Evolutionary conservation across 2,329 filamentous ascomycete genomes (phyloP).

Genomic region (Raffaelea ambrosiae): DNA sequence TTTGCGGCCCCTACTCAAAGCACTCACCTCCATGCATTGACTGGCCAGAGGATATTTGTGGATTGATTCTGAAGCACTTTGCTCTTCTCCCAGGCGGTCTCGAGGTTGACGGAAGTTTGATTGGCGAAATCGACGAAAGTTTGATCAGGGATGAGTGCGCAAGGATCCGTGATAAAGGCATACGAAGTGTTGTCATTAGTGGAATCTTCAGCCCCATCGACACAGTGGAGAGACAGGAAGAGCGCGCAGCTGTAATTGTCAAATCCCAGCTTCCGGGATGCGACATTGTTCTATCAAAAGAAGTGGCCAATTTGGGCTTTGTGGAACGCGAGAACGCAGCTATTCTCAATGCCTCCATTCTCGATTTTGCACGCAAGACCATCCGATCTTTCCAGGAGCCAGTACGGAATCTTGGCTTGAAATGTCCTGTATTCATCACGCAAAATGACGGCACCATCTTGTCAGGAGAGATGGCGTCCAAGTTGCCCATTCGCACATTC

Average conservation of each 20-base stretch:
- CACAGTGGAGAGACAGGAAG: constrained; percentile 37
- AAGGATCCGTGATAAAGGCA: constrained; percentile 29
- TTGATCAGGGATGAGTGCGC: constrained; percentile 31
- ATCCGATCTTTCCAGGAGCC: constrained; percentile 47
- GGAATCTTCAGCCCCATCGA: constrained; percentile 48
- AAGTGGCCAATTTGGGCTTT: constrained; percentile 45
- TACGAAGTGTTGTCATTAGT: constrained; percentile 37
- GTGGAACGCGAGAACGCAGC: constrained; percentile 57
- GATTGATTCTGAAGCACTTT: constrained; percentile 35
- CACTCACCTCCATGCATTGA: constrained; percentile 42
- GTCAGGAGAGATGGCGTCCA: constrained; percentile 41
- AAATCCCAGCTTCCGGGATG: constrained; percentile 27
- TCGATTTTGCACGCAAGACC: constrained; percentile 47
- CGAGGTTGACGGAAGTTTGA: constrained; percentile 40
- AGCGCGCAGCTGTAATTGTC: constrained; percentile 35
- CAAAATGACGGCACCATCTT: constrained; percentile 57
- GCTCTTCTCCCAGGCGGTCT: constrained; percentile 40
- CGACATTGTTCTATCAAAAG: constrained; percentile 41
- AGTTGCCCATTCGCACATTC: constrained; percentile 52
- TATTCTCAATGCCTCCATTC: constrained; percentile 55
- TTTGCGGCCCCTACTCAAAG: constrained; percentile 45
- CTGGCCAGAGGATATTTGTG: constrained; percentile 41
- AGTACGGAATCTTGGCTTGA: constrained; percentile 37
- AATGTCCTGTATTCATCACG: constrained; percentile 50
- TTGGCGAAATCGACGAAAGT: constrained; percentile 32